Conservation (phyloP, 805 yeast genomes). For the Saturnispora zaruensis region DNA sequence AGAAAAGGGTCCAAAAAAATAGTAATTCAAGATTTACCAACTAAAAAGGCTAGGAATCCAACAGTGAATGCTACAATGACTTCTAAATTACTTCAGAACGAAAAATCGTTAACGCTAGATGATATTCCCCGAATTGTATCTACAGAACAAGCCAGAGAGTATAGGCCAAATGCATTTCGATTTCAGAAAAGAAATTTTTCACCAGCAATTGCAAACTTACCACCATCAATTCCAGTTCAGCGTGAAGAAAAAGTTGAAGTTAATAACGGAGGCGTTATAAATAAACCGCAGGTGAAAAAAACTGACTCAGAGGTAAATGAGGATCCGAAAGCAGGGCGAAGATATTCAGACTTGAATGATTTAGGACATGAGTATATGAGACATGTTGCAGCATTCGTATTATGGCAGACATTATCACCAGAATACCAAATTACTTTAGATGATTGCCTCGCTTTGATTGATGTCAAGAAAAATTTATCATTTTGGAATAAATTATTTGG, state of each 20-base stretch:
- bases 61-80: constrained; percentile 38
- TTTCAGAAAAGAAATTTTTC: constrained; percentile 47
- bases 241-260: not conserved
- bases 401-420: constrained; percentile 28
- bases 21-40: constrained; percentile 25
- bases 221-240: constrained; percentile 25
- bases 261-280: not conserved
- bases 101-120: constrained; percentile 82
- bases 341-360: constrained; percentile 56
- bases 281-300: not conserved
- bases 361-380: constrained; percentile 51
- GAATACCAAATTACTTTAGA: constrained; percentile 26
- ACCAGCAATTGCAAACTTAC: constrained; percentile 30
- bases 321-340: not conserved
- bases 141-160: constrained; percentile 90
- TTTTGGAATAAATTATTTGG: constrained; percentile 47
- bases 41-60: not conserved
- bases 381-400: constrained; percentile 50
- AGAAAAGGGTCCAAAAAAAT: constrained; percentile 25
- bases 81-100: constrained; percentile 63
- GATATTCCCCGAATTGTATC: constrained; percentile 97
- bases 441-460: constrained; percentile 35
- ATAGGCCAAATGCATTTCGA: constrained; percentile 84
- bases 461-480: constrained; percentile 34
- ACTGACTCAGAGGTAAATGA: not conserved